A percentile compares a stretch with the other conserved stretches of the same genome.
phyloP scores from a whole-genome alignment of 2,329 filamentous ascomycete genomes.

The Ceratocystis albifundus region DNA sequence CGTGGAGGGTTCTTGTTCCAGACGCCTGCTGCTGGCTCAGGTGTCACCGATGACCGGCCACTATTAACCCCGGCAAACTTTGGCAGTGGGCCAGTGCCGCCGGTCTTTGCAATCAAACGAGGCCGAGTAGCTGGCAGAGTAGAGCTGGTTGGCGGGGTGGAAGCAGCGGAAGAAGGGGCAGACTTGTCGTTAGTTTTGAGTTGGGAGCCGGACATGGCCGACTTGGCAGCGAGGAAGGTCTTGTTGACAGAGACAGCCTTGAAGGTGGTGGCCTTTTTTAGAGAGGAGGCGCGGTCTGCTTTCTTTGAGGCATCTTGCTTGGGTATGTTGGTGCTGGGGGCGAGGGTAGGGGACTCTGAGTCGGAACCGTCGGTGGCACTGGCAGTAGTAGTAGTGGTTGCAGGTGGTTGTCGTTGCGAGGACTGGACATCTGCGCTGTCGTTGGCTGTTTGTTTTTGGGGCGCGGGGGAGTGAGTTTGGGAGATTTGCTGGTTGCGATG shows the following conservation, averaged over 20 bases:
- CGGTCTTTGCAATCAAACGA: conserved; percentile 64
- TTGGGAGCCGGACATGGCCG: conserved; percentile 34
- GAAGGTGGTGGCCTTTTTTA: conserved; percentile 68
- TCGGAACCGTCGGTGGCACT: conserved; percentile 66
- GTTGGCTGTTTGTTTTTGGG: too few relatives aligned
- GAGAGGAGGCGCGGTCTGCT: conserved; percentile 47
- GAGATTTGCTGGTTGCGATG: background rate
- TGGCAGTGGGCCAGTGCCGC: conserved; percentile 42
- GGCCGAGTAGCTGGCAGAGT: conserved; percentile 49
- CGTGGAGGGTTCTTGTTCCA: conserved; percentile 78
- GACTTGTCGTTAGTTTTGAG: conserved; percentile 44
- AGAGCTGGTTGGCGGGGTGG: conserved; percentile 32
- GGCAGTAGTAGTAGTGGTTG: conserved; percentile 48
- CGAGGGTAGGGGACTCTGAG: conserved; percentile 47
- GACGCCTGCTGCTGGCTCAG: conserved; percentile 60
- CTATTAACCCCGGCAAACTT: conserved; percentile 38
- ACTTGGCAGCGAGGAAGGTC: conserved; percentile 68
- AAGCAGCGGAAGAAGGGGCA: conserved; percentile 33
- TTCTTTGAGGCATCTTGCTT: conserved; percentile 44
- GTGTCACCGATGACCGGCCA: conserved; percentile 50
- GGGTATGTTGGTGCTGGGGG: background rate
- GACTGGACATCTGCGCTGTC: conserved; percentile 26
- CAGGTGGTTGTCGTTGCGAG: conserved; percentile 3
- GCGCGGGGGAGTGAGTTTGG: too few relatives aligned
- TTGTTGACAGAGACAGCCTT: conserved; percentile 80